Evolutionary conservation across 441 rosid genomes (phyloP).

Genomic region (Syzygium syzygioides): DNA sequence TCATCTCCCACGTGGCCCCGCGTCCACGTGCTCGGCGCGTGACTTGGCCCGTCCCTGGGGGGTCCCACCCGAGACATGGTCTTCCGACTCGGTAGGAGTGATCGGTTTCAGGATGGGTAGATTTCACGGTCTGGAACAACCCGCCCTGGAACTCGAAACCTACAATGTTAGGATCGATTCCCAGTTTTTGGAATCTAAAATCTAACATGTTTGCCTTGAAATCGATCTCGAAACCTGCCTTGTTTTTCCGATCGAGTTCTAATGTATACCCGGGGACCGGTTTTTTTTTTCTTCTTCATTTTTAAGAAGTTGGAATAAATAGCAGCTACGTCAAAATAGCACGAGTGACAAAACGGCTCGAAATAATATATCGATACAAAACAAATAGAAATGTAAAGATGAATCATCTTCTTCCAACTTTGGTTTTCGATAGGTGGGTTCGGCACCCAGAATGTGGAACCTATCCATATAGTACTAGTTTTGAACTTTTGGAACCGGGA

Average conservation of each 20-base stretch:
- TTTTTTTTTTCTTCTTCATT: background rate
- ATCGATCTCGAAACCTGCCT: background rate
- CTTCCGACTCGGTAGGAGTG: rapidly evolving
- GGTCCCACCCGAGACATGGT: background rate
- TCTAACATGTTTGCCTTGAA: rapidly evolving
- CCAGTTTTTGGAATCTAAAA: background rate
- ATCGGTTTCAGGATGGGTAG: background rate
- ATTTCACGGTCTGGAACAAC: too few relatives aligned
- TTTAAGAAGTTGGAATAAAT: background rate
- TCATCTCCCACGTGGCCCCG: background rate
- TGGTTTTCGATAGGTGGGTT: rapidly evolving
- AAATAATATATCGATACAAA: background rate
- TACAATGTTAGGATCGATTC: rapidly evolving
- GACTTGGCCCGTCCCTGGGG: background rate
- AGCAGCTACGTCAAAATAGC: background rate
- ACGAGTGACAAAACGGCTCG: rapidly evolving
- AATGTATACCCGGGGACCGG: rapidly evolving
- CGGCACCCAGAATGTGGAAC: rapidly evolving
- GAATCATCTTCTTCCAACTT: background rate
- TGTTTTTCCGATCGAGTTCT: background rate
- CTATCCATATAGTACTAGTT: rapidly evolving
- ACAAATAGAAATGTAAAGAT: background rate
- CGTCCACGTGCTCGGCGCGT: background rate
- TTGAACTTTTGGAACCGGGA: background rate
- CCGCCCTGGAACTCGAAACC: too few relatives aligned